These are phyloP conservation scores for Didymella arachidicola DNA, from an alignment of 2,329 filamentous ascomycete species.

Conservation along the genomic window DNA sequence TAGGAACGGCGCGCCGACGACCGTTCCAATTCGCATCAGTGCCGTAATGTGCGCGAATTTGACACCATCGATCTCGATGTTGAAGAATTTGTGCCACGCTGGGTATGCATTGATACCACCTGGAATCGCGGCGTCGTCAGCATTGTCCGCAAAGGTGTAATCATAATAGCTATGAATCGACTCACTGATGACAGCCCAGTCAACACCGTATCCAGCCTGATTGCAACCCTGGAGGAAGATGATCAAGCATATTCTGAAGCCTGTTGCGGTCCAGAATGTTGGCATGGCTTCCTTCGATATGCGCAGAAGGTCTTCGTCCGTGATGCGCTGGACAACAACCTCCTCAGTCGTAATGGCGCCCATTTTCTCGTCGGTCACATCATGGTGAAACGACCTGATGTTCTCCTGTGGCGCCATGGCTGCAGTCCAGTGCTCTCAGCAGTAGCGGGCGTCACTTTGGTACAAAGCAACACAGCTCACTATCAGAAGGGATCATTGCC, in stretches of 20 bases:
- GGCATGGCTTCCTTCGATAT: slow-evolving; percentile 54
- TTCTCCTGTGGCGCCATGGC: slow-evolving; percentile 17
- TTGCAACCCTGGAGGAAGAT: slow-evolving; percentile 59
- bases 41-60: slow-evolving; percentile 54
- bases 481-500: not conserved
- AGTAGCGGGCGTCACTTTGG: not conserved
- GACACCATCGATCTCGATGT: slow-evolving; percentile 51
- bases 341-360: slow-evolving; percentile 52
- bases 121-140: not conserved
- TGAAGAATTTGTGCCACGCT: slow-evolving; percentile 56
- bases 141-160: not conserved
- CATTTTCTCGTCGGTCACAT: slow-evolving; percentile 23
- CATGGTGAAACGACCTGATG: slow-evolving; percentile 21
- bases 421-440: not conserved
- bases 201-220: slow-evolving; percentile 58
- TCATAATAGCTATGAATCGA: not conserved
- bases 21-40: slow-evolving; percentile 58
- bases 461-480: not conserved
- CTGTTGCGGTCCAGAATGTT: slow-evolving; percentile 52
- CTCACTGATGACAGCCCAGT: slow-evolving; percentile 58
- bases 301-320: slow-evolving; percentile 56
- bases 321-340: slow-evolving; percentile 55
- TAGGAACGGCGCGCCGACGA: slow-evolving; percentile 57
- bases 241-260: slow-evolving; percentile 53
- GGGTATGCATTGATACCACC: slow-evolving; percentile 55